Evolutionary conservation across 306 rosid genomes (phyloP).

Genomic region (Herpetospermum pedunculosum): DNA sequence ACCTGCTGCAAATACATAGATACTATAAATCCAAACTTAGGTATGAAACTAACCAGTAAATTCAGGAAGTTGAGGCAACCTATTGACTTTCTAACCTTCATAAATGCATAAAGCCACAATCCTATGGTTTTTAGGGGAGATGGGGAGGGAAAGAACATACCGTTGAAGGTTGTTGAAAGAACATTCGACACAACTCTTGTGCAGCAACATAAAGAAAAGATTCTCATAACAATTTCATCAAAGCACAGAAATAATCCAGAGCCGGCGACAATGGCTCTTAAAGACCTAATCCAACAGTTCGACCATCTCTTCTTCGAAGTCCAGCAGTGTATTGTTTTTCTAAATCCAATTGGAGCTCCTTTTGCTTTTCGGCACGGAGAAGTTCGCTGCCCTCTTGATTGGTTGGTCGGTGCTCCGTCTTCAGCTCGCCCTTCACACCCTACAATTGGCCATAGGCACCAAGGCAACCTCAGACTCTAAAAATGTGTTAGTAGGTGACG

Average conservation of each 20-base stretch:
- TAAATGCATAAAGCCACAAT: constrained; percentile 2
- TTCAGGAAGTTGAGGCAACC: not conserved
- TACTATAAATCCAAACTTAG: not conserved
- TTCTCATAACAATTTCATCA: not conserved
- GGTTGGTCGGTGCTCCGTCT: constrained; percentile 39
- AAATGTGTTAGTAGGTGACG: constrained; percentile 86
- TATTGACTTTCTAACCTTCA: not conserved
- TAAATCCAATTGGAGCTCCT: constrained; percentile 80
- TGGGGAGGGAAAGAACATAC: not conserved
- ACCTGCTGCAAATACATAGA: not conserved
- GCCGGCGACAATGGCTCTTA: constrained; percentile 14
- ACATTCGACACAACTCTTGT: constrained; percentile 4
- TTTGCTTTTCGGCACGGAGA: constrained; percentile 64
- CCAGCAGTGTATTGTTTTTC: constrained; percentile 98
- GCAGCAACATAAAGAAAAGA: not conserved
- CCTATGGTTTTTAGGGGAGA: not conserved
- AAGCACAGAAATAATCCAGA: not conserved
- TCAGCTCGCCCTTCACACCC: constrained; percentile 84
- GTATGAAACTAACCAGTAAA: not conserved
- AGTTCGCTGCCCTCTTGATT: constrained; percentile 29
- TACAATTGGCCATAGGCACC: constrained; percentile 99
- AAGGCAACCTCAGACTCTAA: constrained; percentile 98
- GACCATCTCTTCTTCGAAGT: constrained; percentile 94
- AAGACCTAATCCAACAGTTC: constrained; percentile 93
- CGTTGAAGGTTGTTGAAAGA: not conserved